Conservation (phyloP, 163 green algal species). For the Prototheca cutis region DNA sequence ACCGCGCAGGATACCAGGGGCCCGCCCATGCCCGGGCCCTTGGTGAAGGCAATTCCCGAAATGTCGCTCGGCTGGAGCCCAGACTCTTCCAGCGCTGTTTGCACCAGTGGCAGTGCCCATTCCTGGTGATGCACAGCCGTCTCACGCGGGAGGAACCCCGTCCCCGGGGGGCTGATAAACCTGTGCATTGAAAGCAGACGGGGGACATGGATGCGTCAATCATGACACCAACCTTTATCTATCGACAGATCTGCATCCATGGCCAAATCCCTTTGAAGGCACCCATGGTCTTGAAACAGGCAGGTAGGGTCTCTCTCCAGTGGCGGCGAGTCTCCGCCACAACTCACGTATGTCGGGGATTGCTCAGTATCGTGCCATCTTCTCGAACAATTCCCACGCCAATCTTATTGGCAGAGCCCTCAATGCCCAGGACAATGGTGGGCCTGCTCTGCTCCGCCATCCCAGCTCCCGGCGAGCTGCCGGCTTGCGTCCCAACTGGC, state of each 20-base stretch:
- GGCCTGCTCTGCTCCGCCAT: too few species aligned
- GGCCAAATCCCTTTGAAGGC: too few species aligned
- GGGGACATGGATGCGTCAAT: background rate
- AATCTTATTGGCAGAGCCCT: conserved; percentile 88
- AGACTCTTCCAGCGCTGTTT: conserved; percentile 53
- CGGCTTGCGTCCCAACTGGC: too few species aligned
- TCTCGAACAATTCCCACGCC: conserved; percentile 72
- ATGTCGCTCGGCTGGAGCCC: conserved; percentile 46
- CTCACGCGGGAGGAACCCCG: conserved; percentile 77
- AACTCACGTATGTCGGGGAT: conserved; percentile 69
- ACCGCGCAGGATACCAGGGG: conserved; percentile 73
- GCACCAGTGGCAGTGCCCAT: conserved; percentile 39
- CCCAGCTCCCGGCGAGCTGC: too few species aligned
- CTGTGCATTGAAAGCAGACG: conserved; percentile 27
- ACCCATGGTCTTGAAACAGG: too few species aligned
- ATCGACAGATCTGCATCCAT: too few species aligned
- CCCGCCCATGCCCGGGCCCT: conserved; percentile 85
- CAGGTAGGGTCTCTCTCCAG: too few species aligned
- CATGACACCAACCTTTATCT: too few species aligned
- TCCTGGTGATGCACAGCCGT: conserved; percentile 78
- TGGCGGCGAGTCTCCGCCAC: too few species aligned
- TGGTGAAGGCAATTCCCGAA: conserved; percentile 58
- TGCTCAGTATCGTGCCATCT: conserved; percentile 67
- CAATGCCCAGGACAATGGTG: conserved; percentile 74
- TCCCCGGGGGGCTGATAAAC: conserved; percentile 71